phyloP scores from a whole-genome alignment of 2,329 filamentous ascomycete genomes.

The Reticulascus tulasneorum region DNA sequence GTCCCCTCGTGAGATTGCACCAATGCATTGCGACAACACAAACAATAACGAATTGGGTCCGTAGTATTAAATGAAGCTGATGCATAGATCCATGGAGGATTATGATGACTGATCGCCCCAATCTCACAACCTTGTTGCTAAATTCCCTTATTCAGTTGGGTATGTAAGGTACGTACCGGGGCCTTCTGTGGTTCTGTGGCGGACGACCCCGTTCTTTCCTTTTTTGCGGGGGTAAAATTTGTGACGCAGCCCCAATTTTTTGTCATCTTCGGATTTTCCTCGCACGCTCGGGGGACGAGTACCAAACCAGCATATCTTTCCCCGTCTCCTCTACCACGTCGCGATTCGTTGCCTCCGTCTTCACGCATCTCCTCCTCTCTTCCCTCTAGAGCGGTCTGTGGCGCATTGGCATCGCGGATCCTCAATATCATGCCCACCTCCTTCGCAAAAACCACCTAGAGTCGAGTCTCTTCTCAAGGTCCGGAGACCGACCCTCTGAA shows the following conservation, averaged over 20 bases:
- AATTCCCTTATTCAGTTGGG: no score
- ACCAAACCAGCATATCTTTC: background rate
- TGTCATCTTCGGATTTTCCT: slow-evolving; percentile 8
- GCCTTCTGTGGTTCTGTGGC: background rate
- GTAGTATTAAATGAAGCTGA: no score
- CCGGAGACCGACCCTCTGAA: background rate
- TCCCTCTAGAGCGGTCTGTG: no score
- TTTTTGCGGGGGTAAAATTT: slow-evolving; percentile 17
- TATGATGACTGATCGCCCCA: no score
- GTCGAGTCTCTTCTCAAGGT: no score
- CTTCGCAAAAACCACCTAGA: no score
- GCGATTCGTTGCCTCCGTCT: background rate
- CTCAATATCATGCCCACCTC: no score
- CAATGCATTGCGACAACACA: slow-evolving; percentile 89
- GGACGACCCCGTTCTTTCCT: background rate
- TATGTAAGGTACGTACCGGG: slow-evolving; percentile 6
- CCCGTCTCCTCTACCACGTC: background rate
- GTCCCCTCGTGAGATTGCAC: slow-evolving; percentile 76
- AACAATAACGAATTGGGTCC: no score
- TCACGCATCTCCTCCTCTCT: background rate
- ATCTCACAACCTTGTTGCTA: no score
- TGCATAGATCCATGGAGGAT: no score
- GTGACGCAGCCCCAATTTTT: slow-evolving; percentile 15
- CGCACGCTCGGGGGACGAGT: background rate
- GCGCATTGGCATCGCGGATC: no score